phyloP scores from a whole-genome alignment of 2,329 filamentous ascomycete species.

The Trichocomaceae sp. region DNA sequence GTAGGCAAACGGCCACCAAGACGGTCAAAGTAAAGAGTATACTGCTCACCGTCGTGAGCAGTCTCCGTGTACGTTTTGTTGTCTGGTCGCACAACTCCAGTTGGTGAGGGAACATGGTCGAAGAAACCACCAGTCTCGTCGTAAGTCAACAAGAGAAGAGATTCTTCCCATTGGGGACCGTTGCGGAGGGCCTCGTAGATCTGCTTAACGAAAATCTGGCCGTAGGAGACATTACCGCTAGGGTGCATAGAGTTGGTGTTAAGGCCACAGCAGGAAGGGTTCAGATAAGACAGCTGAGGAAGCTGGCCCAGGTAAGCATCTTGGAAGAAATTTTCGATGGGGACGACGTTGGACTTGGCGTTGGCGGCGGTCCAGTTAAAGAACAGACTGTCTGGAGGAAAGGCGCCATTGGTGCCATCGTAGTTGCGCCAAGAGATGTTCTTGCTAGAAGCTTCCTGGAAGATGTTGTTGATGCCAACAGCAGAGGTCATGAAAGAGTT shows the following conservation, averaged over 20 bases:
- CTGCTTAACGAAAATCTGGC: conserved; percentile 32
- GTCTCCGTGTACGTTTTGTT: conserved; percentile 31
- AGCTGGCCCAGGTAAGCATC: conserved; percentile 28
- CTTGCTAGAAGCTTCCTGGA: conserved; percentile 33
- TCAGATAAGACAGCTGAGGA: conserved; percentile 31
- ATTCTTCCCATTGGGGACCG: conserved; percentile 31
- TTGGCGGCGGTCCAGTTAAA: conserved; percentile 30
- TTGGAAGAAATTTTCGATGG: conserved; percentile 28
- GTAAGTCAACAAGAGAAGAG: conserved; percentile 29
- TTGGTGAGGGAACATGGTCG: conserved; percentile 31
- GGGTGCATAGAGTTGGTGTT: conserved; percentile 30
- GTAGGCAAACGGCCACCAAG: conserved; percentile 26
- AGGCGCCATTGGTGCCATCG: conserved; percentile 24
- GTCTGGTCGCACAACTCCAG: conserved; percentile 26
- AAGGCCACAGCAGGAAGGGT: conserved; percentile 36
- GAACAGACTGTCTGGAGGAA: conserved; percentile 26
- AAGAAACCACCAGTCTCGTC: conserved; percentile 34
- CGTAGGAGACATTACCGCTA: conserved; percentile 29
- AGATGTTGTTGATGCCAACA: conserved; percentile 32
- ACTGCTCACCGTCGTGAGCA: conserved; percentile 19
- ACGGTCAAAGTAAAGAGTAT: conserved; percentile 25
- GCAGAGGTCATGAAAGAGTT: conserved; percentile 23
- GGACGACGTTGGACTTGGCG: conserved; percentile 24
- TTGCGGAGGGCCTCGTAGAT: conserved; percentile 32
- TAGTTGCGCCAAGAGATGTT: conserved; percentile 33